Evolutionary conservation across 2,329 filamentous ascomycete genomes (phyloP).

Genomic region (Clonostachys sp.): DNA sequence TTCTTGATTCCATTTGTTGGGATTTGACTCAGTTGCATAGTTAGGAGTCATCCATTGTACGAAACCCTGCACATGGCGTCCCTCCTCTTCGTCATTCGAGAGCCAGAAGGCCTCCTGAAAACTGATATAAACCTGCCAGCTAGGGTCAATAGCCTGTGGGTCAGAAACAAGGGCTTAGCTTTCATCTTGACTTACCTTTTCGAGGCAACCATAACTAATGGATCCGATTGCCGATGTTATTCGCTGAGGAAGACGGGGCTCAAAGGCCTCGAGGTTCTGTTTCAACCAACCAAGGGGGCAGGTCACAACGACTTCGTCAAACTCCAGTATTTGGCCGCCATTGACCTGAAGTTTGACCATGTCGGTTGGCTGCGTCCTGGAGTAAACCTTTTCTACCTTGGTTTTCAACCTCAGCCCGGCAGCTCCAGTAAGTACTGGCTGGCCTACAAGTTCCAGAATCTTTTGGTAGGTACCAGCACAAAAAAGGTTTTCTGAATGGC

Average conservation of each 20-base stretch:
- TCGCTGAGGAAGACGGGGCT: conserved; percentile 52
- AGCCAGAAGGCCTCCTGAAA: conserved; percentile 77
- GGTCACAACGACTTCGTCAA: conserved; percentile 67
- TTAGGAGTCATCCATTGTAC: conserved; percentile 69
- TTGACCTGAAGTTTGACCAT: conserved; percentile 39
- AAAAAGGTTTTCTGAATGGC: conserved; percentile 50
- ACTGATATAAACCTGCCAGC: conserved; percentile 50
- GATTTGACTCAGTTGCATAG: conserved; percentile 61
- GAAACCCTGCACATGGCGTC: conserved; percentile 54
- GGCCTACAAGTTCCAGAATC: conserved; percentile 53
- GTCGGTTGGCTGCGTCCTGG: conserved; percentile 14
- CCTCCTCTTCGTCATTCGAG: conserved; percentile 17
- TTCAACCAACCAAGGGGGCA: conserved; percentile 67
- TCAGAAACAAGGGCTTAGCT: neutral
- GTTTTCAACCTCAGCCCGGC: conserved; percentile 43
- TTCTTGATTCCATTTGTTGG: conserved; percentile 68
- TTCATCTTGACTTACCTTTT: conserved; percentile 47
- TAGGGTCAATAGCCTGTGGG: conserved; percentile 1
- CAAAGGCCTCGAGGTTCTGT: conserved; percentile 51
- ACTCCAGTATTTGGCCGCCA: conserved; percentile 39
- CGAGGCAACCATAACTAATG: conserved; percentile 66
- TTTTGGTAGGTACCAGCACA: conserved; percentile 55
- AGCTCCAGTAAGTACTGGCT: conserved; percentile 49
- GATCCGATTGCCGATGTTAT: conserved; percentile 57
- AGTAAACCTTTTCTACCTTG: conserved; percentile 37